A percentile compares a stretch with the other conserved stretches of the same genome.
These are phyloP conservation scores for Podila clonocystis DNA, from an alignment of 192 early-diverging fungal species.

Conservation along the genomic window DNA sequence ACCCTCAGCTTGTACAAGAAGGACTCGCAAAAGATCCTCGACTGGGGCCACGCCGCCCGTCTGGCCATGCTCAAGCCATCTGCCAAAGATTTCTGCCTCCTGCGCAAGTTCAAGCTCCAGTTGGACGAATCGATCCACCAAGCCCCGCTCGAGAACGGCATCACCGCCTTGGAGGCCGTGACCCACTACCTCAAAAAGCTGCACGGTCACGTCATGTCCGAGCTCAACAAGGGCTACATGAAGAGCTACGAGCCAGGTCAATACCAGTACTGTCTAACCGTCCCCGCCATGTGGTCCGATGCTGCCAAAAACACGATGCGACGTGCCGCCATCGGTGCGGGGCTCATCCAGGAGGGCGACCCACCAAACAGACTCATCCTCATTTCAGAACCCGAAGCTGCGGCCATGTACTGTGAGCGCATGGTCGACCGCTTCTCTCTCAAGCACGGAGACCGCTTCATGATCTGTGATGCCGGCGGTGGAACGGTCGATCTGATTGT, in stretches of 20 bases:
- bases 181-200: slow-evolving; percentile 52
- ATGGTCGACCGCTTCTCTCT: slow-evolving; percentile 56
- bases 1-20: slow-evolving; percentile 52
- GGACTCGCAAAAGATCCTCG: slow-evolving; percentile 45
- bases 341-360: slow-evolving; percentile 55
- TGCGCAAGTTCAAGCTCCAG: slow-evolving; percentile 53
- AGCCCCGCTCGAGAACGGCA: slow-evolving; percentile 47
- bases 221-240: slow-evolving; percentile 51
- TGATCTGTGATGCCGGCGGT: slow-evolving; percentile 61
- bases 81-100: slow-evolving; percentile 44
- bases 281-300: slow-evolving; percentile 66
- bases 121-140: slow-evolving; percentile 47
- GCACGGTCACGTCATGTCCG: slow-evolving; percentile 49
- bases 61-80: slow-evolving; percentile 45
- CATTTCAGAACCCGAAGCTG: slow-evolving; percentile 63
- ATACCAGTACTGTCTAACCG: slow-evolving; percentile 57
- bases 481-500: slow-evolving; percentile 58
- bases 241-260: slow-evolving; percentile 40
- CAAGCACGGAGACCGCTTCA: slow-evolving; percentile 51
- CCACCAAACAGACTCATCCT: slow-evolving; percentile 59
- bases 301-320: slow-evolving; percentile 62
- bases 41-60: slow-evolving; percentile 58
- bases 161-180: slow-evolving; percentile 44
- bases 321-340: slow-evolving; percentile 59
- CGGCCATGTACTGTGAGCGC: slow-evolving; percentile 63